Percentiles rank a stretch among this genome's conserved stretches.
Evolutionary conservation across 2,329 filamentous ascomycete species (phyloP).

Genomic region (Pseudofabraea citricarpa): DNA sequence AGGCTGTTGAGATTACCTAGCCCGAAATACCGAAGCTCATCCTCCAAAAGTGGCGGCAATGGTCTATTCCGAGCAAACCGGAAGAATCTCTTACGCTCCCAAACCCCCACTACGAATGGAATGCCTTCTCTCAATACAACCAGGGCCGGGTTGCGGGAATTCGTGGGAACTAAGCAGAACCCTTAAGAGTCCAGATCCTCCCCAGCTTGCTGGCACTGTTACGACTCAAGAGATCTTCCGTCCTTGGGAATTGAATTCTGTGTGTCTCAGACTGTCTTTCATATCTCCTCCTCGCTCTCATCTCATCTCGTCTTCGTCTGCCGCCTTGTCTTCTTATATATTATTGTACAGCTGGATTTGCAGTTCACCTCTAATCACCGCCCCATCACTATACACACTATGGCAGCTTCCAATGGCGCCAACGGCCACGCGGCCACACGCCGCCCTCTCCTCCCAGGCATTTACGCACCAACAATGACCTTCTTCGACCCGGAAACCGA

Average conservation of each 20-base stretch:
- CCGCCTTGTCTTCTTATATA: no score
- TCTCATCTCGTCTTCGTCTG: not conserved
- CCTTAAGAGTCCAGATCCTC: no score
- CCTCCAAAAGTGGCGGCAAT: not conserved
- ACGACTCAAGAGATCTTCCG: no score
- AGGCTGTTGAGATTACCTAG: no score
- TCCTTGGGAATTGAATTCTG: no score
- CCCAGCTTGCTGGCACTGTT: no score
- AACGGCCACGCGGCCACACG: constrained; percentile 34
- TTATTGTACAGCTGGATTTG: not conserved
- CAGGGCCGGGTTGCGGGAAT: not conserved
- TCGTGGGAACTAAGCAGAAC: no score
- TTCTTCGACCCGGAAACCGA: constrained; percentile 84
- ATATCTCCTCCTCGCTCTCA: not conserved
- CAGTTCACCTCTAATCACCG: not conserved
- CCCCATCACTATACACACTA: not conserved
- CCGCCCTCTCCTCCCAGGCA: constrained; percentile 68
- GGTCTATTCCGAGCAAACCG: not conserved
- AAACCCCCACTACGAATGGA: not conserved
- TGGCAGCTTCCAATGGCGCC: constrained; percentile 7
- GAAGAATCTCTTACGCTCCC: not conserved
- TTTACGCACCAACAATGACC: constrained; percentile 86
- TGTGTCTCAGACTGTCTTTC: no score
- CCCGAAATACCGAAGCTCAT: no score
- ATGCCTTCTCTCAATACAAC: no score